Percentiles rank a stretch among this genome's conserved stretches.
phyloP scores from a whole-genome alignment of 2,329 filamentous ascomycete genomes.

The Coniochaeta prunicola region DNA sequence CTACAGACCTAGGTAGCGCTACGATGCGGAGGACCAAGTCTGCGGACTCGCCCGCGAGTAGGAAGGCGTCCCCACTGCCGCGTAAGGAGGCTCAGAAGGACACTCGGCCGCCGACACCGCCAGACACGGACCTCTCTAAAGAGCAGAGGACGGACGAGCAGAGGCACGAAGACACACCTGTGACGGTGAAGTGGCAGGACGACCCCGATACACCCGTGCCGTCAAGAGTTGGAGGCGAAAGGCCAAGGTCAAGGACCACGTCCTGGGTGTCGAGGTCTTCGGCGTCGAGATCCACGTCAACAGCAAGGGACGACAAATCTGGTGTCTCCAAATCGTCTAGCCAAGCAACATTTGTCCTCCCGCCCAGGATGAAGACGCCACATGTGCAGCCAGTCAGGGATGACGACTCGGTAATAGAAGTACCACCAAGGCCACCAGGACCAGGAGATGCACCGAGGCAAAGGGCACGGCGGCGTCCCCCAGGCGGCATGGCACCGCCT shows the following conservation, averaged over 20 bases:
- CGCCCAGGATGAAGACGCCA: conserved; percentile 21
- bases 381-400: conserved; percentile 16
- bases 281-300: conserved; percentile 17
- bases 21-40: conserved; percentile 42
- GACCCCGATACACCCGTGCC: background rate
- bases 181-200: conserved; percentile 20
- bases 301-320: conserved; percentile 34
- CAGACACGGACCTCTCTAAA: conserved; percentile 53
- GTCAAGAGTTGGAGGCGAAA: conserved; percentile 16
- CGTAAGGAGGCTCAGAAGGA: conserved; percentile 37
- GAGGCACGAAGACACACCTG: conserved; percentile 23
- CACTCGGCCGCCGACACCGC: conserved; percentile 53
- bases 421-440: background rate
- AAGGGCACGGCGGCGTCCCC: background rate
- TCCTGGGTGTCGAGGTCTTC: conserved; percentile 13
- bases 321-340: conserved; percentile 49
- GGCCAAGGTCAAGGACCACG: conserved; percentile 26
- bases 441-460: background rate
- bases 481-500: conserved; percentile 5
- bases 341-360: conserved; percentile 45
- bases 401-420: conserved; percentile 12
- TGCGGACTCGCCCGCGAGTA: conserved; percentile 27
- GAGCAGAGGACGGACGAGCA: conserved; percentile 20
- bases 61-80: conserved; percentile 26
- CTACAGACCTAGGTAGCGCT: conserved; percentile 57